Evolutionary conservation across 257 asterid species (phyloP).

Genomic region (Lycium ferocissimum): DNA sequence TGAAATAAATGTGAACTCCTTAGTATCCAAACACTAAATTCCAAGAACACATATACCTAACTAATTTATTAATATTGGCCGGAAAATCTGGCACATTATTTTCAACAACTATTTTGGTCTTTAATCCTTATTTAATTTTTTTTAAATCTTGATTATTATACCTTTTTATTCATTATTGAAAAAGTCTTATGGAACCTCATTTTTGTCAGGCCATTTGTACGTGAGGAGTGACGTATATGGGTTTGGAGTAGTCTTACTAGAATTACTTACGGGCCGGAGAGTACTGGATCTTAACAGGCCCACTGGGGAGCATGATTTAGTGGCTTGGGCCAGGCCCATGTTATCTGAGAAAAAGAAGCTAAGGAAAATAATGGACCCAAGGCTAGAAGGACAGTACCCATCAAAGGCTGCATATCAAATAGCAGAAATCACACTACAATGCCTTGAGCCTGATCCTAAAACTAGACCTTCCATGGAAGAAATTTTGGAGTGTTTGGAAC

Average conservation of each 20-base stretch:
- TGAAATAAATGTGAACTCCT: not conserved
- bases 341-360: slow-evolving; percentile 62
- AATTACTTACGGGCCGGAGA: slow-evolving; percentile 65
- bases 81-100: not conserved
- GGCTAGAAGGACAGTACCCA: slow-evolving; percentile 67
- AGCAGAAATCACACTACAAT: slow-evolving; percentile 53
- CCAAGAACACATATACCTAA: not conserved
- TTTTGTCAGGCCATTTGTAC: slow-evolving; percentile 71
- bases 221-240: slow-evolving; percentile 91
- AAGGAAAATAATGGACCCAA: slow-evolving; percentile 69
- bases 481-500: slow-evolving; percentile 52
- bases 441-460: slow-evolving; percentile 78
- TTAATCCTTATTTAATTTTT: not conserved
- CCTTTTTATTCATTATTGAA: not conserved
- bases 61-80: not conserved
- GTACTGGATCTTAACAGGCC: slow-evolving; percentile 77
- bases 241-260: slow-evolving; percentile 79
- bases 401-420: slow-evolving; percentile 46
- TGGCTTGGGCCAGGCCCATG: slow-evolving; percentile 84
- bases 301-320: slow-evolving; percentile 51
- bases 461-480: slow-evolving; percentile 67
- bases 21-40: too few species aligned
- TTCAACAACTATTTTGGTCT: not conserved
- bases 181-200: not conserved
- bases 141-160: not conserved